Conservation (phyloP, 2,329 filamentous ascomycete species). For the Drechslerella stenobrocha region DNA sequence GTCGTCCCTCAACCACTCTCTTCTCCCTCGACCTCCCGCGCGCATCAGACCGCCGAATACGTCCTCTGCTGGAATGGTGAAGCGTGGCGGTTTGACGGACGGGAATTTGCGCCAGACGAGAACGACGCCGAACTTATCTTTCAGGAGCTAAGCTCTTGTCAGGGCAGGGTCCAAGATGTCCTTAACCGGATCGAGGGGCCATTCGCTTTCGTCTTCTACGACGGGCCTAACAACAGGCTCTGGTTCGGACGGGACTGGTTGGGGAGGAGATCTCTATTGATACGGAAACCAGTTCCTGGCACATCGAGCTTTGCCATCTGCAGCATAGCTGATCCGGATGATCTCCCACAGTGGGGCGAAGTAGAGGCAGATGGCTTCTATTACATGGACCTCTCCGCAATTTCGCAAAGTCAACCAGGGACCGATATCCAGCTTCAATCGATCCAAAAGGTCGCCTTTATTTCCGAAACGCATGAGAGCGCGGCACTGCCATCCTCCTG, state of each 20-base stretch:
- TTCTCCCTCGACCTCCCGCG: constrained; percentile 56
- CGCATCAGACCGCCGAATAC: constrained; percentile 53
- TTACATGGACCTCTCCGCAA: constrained; percentile 62
- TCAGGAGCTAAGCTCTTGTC: constrained; percentile 59
- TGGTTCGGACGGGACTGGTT: constrained; percentile 87
- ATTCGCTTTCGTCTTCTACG: constrained; percentile 85
- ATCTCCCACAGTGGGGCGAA: constrained; percentile 79
- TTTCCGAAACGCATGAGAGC: constrained; percentile 30
- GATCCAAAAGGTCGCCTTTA: constrained; percentile 14
- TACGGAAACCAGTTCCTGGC: constrained; percentile 57
- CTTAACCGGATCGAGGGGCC: constrained; percentile 73
- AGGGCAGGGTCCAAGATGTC: constrained; percentile 59
- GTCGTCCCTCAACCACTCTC: constrained; percentile 74
- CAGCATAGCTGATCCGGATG: constrained; percentile 48
- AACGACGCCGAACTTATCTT: constrained; percentile 80
- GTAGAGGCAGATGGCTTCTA: constrained; percentile 84
- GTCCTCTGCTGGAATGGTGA: constrained; percentile 96
- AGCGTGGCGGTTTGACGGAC: constrained; percentile 73
- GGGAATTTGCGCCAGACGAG: constrained; percentile 61
- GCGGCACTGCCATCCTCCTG: constrained; percentile 12
- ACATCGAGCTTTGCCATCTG: constrained; percentile 48
- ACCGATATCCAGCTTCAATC: not conserved
- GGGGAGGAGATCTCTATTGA: constrained; percentile 79
- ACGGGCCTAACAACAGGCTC: constrained; percentile 65
- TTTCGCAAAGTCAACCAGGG: not conserved